Conservation (phyloP, 805 yeast species). For the Ogataea thermomethanolica region DNA sequence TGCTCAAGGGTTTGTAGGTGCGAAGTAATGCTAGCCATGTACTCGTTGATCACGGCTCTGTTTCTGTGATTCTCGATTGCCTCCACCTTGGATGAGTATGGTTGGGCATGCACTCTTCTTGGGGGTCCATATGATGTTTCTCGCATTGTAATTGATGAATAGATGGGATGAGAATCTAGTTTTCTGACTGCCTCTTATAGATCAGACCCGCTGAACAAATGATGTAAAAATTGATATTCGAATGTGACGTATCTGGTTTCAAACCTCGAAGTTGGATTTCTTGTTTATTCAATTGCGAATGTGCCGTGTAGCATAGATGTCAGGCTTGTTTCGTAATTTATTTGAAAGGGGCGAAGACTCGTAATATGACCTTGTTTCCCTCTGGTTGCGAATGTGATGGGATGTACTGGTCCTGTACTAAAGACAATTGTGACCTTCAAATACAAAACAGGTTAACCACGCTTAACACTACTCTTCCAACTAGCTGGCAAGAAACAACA, state of each 20-base stretch:
- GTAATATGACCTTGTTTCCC: conserved; percentile 8
- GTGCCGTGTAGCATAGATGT: conserved; percentile 12
- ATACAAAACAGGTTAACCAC: conserved; percentile 1
- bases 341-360: neutral
- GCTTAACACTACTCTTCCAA: conserved; percentile 6
- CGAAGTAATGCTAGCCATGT: conserved; percentile 36
- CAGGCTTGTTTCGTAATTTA: conserved; percentile 2
- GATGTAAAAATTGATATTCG: conserved; percentile 7
- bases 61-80: conserved; percentile 45
- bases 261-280: conserved; percentile 1
- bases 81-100: conserved; percentile 44
- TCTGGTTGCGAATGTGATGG: neutral
- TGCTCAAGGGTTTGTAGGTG: conserved; percentile 42
- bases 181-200: conserved; percentile 4
- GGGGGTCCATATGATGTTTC: conserved; percentile 35
- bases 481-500: conserved; percentile 5
- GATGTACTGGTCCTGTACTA: neutral
- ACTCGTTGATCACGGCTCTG: conserved; percentile 41
- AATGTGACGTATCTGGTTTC: conserved; percentile 11
- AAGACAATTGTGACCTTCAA: conserved; percentile 1
- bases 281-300: conserved; percentile 2
- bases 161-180: neutral
- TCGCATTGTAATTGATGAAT: conserved; percentile 10
- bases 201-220: conserved; percentile 11
- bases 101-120: conserved; percentile 24